Base-by-base conservation (phyloP, 768 basidiomycete genomes). In the Leccinellum luteum region DNA sequence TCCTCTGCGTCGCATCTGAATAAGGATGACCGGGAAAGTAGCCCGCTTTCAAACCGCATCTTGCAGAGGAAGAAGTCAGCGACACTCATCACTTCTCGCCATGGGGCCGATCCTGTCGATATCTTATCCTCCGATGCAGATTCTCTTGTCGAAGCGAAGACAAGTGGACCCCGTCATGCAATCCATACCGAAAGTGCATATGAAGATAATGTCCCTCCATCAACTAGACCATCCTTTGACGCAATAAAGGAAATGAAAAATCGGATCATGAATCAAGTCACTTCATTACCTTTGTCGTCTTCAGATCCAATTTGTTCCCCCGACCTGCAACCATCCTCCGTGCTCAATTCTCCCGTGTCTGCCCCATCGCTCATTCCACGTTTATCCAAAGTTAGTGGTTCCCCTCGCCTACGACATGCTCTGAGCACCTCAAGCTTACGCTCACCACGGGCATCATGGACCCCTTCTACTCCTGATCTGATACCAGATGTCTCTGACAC, bases 181-280 rank as follows among this genome's bases (percentile, higher is more conserved):
- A 55, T 30, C n/a, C 58, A 52, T 13, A 15, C 53, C 23, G 69
- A 43, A 30, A 61, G 43, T 52, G 50, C 57, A 57, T 44, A 60
- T 59, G 41, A 58, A 60, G 55, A 71, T 6, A 15, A 38, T 55
- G 3, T 25, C n/a, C 31, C 32, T 21, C 44, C 47, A 4, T 60
- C 51, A 3, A 63, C 58, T 23, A 54, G 68, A 21, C 75, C 78
- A 7, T 79, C 79, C 6, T 66, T 73, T 27, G 81, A 83, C 23
- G 82, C 83, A 2, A 74, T 85, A 48, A 81, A 85, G 66, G 81
- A 85, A 63, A 84, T 87, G 82, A 88, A 86, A 70, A 77, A 72
- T 62, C 74, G 84, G 41, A 81, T 86, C 61, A 68, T 84, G 52
- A 68, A 67, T 49, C 75, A 71, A 61, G 62, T 60, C 3, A 50